Conservation (phyloP, 2,329 filamentous ascomycete genomes). For the Aspergillus thermomutatus region DNA sequence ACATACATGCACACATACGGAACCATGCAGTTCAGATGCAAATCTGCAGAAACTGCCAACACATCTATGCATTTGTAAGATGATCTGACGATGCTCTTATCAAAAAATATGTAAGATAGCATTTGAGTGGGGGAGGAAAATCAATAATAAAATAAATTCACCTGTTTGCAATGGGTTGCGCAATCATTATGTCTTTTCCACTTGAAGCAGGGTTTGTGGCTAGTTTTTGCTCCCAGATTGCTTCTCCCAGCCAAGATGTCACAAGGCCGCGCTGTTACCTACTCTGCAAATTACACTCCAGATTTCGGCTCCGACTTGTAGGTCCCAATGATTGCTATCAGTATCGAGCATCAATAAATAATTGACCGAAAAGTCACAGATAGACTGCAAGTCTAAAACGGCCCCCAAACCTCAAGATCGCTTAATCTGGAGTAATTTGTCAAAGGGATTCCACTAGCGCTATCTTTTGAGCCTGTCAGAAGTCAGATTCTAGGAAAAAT, state of each 20-base stretch:
- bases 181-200: not conserved
- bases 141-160: not conserved
- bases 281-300: not conserved
- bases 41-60: conserved; percentile 26
- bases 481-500: not conserved
- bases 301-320: not conserved
- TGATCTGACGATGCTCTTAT: not conserved
- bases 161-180: not conserved
- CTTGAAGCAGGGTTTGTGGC: conserved; percentile 5
- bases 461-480: not conserved
- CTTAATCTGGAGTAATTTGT: conserved; percentile 2
- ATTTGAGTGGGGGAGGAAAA: not conserved
- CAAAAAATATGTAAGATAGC: too few relatives aligned
- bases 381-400: not conserved
- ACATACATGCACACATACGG: not conserved
- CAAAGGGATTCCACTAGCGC: not conserved
- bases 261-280: not conserved
- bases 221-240: not conserved
- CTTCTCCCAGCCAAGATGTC: not conserved
- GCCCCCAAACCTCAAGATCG: not conserved
- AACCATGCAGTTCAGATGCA: conserved; percentile 14
- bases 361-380: not conserved
- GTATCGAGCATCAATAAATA: too few relatives aligned
- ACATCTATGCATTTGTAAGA: conserved; percentile 21
- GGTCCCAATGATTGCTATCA: too few relatives aligned